Conservation (phyloP, 2,329 filamentous ascomycete genomes). For the Fusarium sp. region DNA sequence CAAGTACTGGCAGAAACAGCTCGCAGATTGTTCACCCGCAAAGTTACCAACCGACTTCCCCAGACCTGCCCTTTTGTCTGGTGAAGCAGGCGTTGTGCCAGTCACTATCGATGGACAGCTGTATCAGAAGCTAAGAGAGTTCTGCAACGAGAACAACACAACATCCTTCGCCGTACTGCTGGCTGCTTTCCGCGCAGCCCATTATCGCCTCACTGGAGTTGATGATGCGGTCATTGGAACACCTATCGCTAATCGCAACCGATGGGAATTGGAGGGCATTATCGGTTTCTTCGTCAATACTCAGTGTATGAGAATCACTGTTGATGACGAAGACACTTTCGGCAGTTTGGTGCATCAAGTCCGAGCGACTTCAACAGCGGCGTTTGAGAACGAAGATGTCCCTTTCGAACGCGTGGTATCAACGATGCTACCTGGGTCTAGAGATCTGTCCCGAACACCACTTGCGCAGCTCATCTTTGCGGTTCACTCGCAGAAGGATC, state of each 20-base stretch:
- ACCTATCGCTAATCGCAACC: constrained; percentile 38
- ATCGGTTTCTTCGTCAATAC: constrained; percentile 50
- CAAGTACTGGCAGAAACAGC: constrained; percentile 43
- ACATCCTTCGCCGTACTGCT: constrained; percentile 41
- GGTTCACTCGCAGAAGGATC: constrained; percentile 37
- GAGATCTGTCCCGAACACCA: constrained; percentile 16
- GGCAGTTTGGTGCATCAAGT: constrained; percentile 32
- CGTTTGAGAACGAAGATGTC: constrained; percentile 18
- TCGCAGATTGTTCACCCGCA: constrained; percentile 33
- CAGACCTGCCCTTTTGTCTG: constrained; percentile 31
- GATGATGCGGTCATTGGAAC: constrained; percentile 45
- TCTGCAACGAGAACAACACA: constrained; percentile 14
- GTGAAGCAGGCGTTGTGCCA: constrained; percentile 12
- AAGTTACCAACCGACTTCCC: constrained; percentile 36
- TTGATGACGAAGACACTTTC: constrained; percentile 36
- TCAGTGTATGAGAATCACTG: constrained; percentile 45
- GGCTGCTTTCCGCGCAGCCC: constrained; percentile 45
- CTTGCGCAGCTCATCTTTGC: constrained; percentile 26
- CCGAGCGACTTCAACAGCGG: neutral
- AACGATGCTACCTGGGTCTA: neutral
- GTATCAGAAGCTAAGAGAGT: constrained; percentile 18
- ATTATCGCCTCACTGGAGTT: constrained; percentile 47
- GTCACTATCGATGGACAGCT: constrained; percentile 23
- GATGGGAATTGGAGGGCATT: constrained; percentile 34
- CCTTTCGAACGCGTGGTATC: constrained; percentile 23